phyloP scores from a whole-genome alignment of 1,284 basidiomycete genomes.

The Ceratobasidium sp. region DNA sequence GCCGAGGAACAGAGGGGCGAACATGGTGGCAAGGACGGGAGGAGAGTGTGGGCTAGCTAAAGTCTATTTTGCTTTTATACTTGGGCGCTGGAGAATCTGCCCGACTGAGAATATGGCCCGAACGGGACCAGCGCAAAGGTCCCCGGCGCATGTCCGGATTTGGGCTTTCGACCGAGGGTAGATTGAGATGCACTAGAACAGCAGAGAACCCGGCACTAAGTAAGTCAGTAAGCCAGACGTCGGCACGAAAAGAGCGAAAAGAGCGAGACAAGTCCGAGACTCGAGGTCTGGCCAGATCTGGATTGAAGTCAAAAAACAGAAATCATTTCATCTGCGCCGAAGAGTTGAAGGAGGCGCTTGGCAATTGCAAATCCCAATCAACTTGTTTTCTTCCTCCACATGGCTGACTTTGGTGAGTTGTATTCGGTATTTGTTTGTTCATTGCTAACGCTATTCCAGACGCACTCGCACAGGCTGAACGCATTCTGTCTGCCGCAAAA shows the following conservation, averaged over 20 bases:
- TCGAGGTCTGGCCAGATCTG: too few relatives aligned
- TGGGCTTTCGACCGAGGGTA: conserved; percentile 20
- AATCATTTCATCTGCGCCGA: too few relatives aligned
- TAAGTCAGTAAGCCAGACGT: not conserved
- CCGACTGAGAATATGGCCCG: not conserved
- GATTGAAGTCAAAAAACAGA: too few relatives aligned
- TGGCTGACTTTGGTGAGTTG: conserved; percentile 37
- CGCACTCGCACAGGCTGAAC: conserved; percentile 34
- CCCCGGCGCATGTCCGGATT: conserved; percentile 16
- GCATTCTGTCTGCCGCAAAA: conserved; percentile 29
- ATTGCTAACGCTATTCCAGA: conserved; percentile 6
- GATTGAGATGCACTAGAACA: not conserved
- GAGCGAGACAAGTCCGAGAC: not conserved
- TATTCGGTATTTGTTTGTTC: not conserved
- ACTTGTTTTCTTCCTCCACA: conserved; percentile 33
- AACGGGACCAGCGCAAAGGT: not conserved
- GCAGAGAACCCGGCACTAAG: not conserved
- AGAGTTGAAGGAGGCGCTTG: too few relatives aligned
- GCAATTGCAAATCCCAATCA: not conserved
- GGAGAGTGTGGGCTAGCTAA: conserved; percentile 9
- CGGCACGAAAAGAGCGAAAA: not conserved
- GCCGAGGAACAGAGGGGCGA: conserved; percentile 75
- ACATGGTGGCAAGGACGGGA: conserved; percentile 45
- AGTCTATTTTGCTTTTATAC: conserved; percentile 36
- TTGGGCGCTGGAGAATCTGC: not conserved